phyloP scores from a whole-genome alignment of 306 rosid species.

The Quercus dentata region DNA sequence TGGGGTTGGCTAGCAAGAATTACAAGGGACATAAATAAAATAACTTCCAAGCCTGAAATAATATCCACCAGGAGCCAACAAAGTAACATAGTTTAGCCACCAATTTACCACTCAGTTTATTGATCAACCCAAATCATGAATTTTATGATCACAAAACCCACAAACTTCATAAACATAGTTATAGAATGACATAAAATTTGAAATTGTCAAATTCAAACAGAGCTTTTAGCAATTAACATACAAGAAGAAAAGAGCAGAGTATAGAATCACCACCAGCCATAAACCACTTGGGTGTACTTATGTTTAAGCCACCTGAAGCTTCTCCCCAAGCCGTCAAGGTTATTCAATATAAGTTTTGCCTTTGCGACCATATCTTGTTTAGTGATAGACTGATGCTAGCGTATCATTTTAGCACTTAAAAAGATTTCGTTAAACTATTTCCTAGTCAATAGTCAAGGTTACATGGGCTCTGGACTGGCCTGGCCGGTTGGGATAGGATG shows the following conservation, averaged over 20 bases:
- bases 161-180: slow-evolving; percentile 21
- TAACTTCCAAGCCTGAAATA: slow-evolving; percentile 11
- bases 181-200: slow-evolving; percentile 1
- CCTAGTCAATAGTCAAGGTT: no score
- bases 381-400: no score
- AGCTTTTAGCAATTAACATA: neutral
- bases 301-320: slow-evolving; percentile 91
- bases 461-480: no score
- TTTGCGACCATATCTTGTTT: no score
- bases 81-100: neutral
- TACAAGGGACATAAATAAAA: neutral
- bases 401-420: no score
- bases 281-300: slow-evolving; percentile 62
- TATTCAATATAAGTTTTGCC: no score
- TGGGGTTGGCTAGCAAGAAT: neutral
- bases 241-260: neutral
- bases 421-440: no score
- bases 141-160: slow-evolving; percentile 7
- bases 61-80: neutral
- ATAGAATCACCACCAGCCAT: slow-evolving; percentile 58
- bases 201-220: slow-evolving; percentile 7
- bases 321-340: slow-evolving; percentile 34
- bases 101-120: neutral
- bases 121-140: neutral
- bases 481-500: no score